These are phyloP conservation scores for Sophora flavescens DNA, from an alignment of 306 rosid species.

Conservation along the genomic window DNA sequence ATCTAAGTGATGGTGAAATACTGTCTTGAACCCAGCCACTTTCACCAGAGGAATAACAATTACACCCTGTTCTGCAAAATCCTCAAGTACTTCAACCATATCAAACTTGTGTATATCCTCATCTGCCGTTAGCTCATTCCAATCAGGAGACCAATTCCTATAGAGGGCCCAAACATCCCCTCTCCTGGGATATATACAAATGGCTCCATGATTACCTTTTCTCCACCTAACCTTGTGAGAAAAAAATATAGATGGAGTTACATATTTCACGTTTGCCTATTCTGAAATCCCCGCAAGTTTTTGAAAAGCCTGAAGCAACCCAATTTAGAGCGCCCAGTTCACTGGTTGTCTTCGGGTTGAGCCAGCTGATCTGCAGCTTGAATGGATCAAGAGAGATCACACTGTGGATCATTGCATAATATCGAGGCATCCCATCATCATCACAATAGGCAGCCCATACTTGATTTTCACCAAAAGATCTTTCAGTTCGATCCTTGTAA, in stretches of 20 bases:
- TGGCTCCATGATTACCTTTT: constrained; percentile 63
- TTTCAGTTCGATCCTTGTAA: constrained; percentile 77
- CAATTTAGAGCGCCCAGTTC: constrained; percentile 71
- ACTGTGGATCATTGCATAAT: constrained; percentile 72
- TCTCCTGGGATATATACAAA: constrained; percentile 75
- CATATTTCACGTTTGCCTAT: constrained; percentile 61
- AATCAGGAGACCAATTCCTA: constrained; percentile 84
- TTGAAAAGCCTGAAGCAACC: constrained; percentile 75
- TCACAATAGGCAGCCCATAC: constrained; percentile 86
- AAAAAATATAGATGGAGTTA: constrained; percentile 69
- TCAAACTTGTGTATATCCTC: constrained; percentile 76
- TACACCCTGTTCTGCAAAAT: constrained; percentile 72
- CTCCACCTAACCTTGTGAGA: constrained; percentile 86
- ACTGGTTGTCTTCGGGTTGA: constrained; percentile 65
- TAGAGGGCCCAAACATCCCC: constrained; percentile 97
- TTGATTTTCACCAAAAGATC: constrained; percentile 70
- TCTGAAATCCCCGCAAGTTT: constrained; percentile 81
- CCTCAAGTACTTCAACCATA: constrained; percentile 87
- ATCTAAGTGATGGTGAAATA: constrained; percentile 76
- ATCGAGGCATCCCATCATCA: constrained; percentile 92
- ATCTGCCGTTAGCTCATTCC: constrained; percentile 79
- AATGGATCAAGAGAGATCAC: constrained; percentile 73
- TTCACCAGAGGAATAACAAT: constrained; percentile 79
- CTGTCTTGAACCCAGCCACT: constrained; percentile 89
- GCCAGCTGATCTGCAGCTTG: constrained; percentile 75